A percentile compares a stretch with the other conserved stretches of the same genome.
phyloP scores from a whole-genome alignment of 306 rosid genomes.

The Dicorynia guianensis region DNA sequence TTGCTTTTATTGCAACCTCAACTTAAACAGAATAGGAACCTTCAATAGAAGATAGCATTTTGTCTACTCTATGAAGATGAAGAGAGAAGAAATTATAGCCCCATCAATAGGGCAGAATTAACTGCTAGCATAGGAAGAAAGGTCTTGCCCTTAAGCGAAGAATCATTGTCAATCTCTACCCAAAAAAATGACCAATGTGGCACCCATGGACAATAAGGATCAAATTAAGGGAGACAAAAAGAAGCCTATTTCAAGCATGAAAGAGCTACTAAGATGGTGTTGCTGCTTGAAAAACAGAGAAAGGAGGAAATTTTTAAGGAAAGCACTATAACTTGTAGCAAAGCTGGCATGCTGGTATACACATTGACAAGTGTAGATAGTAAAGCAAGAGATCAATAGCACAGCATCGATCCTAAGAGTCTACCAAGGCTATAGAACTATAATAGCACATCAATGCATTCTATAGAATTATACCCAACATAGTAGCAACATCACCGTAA shows the following conservation, averaged over 20 bases:
- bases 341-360: too few relatives aligned
- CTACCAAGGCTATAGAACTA: too few relatives aligned
- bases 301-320: conserved; percentile 64
- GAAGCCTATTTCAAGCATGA: conserved; percentile 79
- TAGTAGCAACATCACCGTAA: too few relatives aligned
- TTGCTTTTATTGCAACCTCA: conserved; percentile 60
- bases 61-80: conserved; percentile 62
- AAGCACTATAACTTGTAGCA: too few relatives aligned
- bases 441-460: too few relatives aligned
- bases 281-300: conserved; percentile 73
- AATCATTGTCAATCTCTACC: conserved; percentile 46
- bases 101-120: conserved; percentile 53
- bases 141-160: conserved; percentile 76
- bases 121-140: conserved; percentile 63
- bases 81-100: conserved; percentile 63
- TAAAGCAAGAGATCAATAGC: too few relatives aligned
- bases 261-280: conserved; percentile 94
- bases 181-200: conserved; percentile 48
- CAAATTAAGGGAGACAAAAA: conserved; percentile 53
- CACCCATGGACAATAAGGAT: conserved; percentile 48
- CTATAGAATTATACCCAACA: too few relatives aligned
- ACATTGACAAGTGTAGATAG: too few relatives aligned
- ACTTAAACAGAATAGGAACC: conserved; percentile 48
- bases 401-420: too few relatives aligned
- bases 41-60: conserved; percentile 39